Evolutionary conservation across 305 asterid species (phyloP).

Genomic region (Solanum hybrid): DNA sequence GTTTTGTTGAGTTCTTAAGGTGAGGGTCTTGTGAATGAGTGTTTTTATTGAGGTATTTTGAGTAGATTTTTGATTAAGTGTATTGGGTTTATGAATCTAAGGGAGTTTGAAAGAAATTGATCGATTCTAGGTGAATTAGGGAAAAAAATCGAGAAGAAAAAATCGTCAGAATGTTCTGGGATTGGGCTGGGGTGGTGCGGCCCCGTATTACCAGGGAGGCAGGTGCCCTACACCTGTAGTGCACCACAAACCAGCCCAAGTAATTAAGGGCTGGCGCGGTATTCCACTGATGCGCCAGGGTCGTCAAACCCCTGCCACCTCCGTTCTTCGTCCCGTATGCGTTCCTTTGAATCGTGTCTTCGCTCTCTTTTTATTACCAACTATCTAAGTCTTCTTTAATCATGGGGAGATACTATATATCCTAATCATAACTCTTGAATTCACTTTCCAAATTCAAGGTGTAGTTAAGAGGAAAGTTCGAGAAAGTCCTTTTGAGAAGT

Average conservation of each 20-base stretch:
- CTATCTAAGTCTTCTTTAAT: background rate
- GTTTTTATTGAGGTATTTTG: background rate
- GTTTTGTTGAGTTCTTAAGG: background rate
- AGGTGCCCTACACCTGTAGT: background rate
- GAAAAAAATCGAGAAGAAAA: background rate
- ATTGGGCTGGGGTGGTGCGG: background rate
- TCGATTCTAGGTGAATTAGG: background rate
- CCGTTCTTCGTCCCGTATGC: background rate
- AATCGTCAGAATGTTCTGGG: background rate
- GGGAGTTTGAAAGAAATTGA: background rate
- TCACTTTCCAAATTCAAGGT: background rate
- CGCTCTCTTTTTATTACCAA: background rate
- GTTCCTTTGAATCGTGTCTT: background rate
- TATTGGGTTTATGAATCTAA: background rate
- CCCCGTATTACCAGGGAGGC: background rate
- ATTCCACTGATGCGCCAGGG: background rate
- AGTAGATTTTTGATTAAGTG: background rate
- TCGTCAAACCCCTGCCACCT: background rate
- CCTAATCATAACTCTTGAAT: background rate
- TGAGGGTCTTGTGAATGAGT: background rate
- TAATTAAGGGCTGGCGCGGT: background rate
- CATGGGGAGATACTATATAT: background rate
- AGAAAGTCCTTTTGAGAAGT: background rate
- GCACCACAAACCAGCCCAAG: background rate
- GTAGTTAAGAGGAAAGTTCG: background rate